phyloP scores from a whole-genome alignment of 2,329 filamentous ascomycete genomes.

The Knufia fluminis region DNA sequence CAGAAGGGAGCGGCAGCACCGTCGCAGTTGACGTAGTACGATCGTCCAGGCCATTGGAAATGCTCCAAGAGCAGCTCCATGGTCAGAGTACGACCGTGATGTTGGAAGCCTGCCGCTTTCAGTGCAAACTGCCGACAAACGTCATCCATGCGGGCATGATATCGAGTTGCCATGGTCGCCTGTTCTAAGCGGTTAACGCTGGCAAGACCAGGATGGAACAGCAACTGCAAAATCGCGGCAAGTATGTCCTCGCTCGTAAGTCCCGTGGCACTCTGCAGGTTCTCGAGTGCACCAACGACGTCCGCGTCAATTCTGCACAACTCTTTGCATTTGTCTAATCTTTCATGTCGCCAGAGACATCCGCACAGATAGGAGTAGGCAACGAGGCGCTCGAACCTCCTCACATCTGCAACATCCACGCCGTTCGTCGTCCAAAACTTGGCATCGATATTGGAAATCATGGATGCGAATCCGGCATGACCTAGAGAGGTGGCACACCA shows the following conservation, averaged over 20 bases:
- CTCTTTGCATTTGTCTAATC: not conserved
- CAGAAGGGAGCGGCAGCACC: not conserved
- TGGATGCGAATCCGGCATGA: not conserved
- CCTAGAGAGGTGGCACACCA: not conserved
- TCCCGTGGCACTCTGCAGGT: not conserved
- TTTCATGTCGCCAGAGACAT: not conserved
- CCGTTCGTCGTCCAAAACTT: not conserved
- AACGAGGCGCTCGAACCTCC: not conserved
- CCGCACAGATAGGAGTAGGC: not conserved
- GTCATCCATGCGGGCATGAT: not conserved
- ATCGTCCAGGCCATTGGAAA: not conserved
- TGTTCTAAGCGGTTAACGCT: too few relatives aligned
- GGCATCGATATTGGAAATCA: not conserved
- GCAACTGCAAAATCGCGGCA: not conserved
- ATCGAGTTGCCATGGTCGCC: not conserved
- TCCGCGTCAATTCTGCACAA: not conserved
- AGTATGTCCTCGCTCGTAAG: not conserved
- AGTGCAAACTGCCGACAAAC: not conserved
- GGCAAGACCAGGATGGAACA: not conserved
- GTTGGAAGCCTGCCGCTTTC: not conserved
- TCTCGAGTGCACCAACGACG: not conserved
- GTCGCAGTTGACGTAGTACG: not conserved
- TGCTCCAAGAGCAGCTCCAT: not conserved
- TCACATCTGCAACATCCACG: not conserved
- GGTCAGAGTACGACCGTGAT: not conserved